Base-by-base conservation (phyloP, 805 yeast species). In the Starmerella ratchasimensis region DNA sequence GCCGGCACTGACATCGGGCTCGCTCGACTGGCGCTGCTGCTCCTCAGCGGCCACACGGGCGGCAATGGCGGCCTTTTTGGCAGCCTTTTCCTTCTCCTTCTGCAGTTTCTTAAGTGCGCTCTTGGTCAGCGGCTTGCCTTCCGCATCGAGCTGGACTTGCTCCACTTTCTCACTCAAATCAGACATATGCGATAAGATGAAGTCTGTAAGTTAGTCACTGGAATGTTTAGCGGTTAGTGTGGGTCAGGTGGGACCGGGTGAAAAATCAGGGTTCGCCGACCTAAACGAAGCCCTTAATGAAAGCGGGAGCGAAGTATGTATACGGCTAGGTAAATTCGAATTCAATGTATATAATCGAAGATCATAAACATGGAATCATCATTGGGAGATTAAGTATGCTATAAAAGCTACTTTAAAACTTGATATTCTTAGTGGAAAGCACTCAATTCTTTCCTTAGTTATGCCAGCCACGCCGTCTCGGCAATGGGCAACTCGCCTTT, bases 41-140 rank as follows among this genome's bases (percentile, higher is more conserved):
- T 78, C 79, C 59, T 84, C 95, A 45, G 72, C 71, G 28, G 88
- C 94, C 41, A 80, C 63, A 62, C 81, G 81, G 27, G 80, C 93
- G 36, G 90, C 96, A 54, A 77, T 78, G 60, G 82, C 96, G 28
- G 83, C 90, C 67, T 86, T 86, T 70, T 86, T 88, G 56, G 71
- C 75, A 49, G 78, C 93, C 67, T 88, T 88, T 63, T 86, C 96
- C 56, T 71, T 74, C 62, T 82, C 94, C 56, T 88, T 88, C 59
- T 80, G 90, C 45, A 90, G 71, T 66, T 90, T 90, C 71, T 90
- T 90, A 53, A 90, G 65, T 2, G 95, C 98, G 59, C 86, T 90
- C 63, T 90, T 90, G 41, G 93, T 78, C 50, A 83, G 64, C 20
- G 94, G 94, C 62, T 71, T 75, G 30, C 95, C 94, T 56, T 80